Percentiles rank a stretch among this genome's conserved stretches.
These are phyloP conservation scores for Chalciporus pseudorubinellus DNA, from an alignment of 768 basidiomycete genomes.

Conservation along the genomic window DNA sequence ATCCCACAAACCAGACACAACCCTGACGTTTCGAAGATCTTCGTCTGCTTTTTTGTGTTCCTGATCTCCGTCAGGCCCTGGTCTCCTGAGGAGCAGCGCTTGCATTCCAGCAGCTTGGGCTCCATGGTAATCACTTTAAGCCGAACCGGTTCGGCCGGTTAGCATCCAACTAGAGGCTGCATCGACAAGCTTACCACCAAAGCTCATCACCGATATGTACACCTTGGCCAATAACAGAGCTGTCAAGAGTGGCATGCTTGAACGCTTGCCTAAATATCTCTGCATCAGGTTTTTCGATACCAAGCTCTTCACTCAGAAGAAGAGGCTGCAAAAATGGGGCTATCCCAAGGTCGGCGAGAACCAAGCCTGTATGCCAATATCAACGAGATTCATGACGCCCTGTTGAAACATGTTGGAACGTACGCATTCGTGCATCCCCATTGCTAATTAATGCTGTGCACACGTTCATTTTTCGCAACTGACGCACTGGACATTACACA, in stretches of 20 bases:
- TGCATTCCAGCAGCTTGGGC: slow-evolving; percentile 54
- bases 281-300: slow-evolving; percentile 63
- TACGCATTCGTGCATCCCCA: slow-evolving; percentile 70
- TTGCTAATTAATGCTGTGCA: slow-evolving; percentile 67
- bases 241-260: slow-evolving; percentile 5
- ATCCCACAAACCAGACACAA: slow-evolving; percentile 37
- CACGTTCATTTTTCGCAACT: slow-evolving; percentile 45
- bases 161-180: neutral
- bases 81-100: slow-evolving; percentile 56
- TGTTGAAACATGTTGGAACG: slow-evolving; percentile 18
- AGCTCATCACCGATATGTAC: slow-evolving; percentile 80
- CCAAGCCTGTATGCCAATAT: slow-evolving; percentile 37
- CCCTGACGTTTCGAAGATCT: slow-evolving; percentile 39
- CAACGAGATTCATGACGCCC: neutral
- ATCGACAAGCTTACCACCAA: slow-evolving; percentile 44
- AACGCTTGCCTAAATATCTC: slow-evolving; percentile 55
- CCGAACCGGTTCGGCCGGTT: neutral
- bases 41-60: slow-evolving; percentile 42
- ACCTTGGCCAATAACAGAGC: slow-evolving; percentile 34
- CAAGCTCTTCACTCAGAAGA: slow-evolving; percentile 68
- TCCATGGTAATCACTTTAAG: slow-evolving; percentile 62
- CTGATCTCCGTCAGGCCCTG: slow-evolving; percentile 45
- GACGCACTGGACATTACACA: slow-evolving; percentile 36
- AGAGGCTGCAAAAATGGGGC: slow-evolving; percentile 48
- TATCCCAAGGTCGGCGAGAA: slow-evolving; percentile 59